A percentile compares a stretch with the other conserved stretches of the same genome.
Conservation (phyloP, 2,329 filamentous ascomycete species). For the Diaporthe batatas region DNA sequence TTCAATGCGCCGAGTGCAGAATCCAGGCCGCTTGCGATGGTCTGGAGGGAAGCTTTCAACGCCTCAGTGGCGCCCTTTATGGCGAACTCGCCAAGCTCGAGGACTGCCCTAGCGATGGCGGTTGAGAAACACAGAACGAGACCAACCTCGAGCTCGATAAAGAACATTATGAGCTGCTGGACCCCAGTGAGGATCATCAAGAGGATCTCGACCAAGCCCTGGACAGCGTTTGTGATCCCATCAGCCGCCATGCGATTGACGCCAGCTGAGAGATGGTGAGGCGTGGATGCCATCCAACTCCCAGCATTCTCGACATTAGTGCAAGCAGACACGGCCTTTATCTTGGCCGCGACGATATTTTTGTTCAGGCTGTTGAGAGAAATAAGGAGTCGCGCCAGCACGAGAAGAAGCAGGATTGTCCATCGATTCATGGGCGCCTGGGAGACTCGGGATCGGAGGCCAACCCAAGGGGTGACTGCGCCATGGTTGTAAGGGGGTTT, state of each 20-base stretch:
- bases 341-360: slow-evolving; percentile 81
- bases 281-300: slow-evolving; percentile 97
- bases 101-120: slow-evolving; percentile 82
- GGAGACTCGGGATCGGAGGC: slow-evolving; percentile 87
- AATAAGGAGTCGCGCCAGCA: slow-evolving; percentile 85
- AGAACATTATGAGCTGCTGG: slow-evolving; percentile 89
- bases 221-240: slow-evolving; percentile 84
- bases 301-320: slow-evolving; percentile 93
- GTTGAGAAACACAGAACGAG: slow-evolving; percentile 93
- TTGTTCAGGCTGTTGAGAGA: slow-evolving; percentile 79
- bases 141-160: slow-evolving; percentile 90
- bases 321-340: slow-evolving; percentile 88
- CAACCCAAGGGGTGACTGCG: slow-evolving; percentile 90
- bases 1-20: slow-evolving; percentile 62
- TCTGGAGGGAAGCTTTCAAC: slow-evolving; percentile 65
- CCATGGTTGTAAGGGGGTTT: slow-evolving; percentile 49
- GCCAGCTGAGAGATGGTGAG: slow-evolving; percentile 90
- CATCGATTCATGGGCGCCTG: slow-evolving; percentile 98
- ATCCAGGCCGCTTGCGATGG: slow-evolving; percentile 66
- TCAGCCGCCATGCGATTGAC: slow-evolving; percentile 88
- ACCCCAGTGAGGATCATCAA: slow-evolving; percentile 84
- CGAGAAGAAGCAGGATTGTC: slow-evolving; percentile 89
- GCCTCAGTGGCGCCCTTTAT: slow-evolving; percentile 58
- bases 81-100: slow-evolving; percentile 72
- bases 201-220: slow-evolving; percentile 83